These are phyloP conservation scores for Adiantum capillusveneris DNA, from an alignment of 75 land plant genomes.

Conservation along the genomic window DNA sequence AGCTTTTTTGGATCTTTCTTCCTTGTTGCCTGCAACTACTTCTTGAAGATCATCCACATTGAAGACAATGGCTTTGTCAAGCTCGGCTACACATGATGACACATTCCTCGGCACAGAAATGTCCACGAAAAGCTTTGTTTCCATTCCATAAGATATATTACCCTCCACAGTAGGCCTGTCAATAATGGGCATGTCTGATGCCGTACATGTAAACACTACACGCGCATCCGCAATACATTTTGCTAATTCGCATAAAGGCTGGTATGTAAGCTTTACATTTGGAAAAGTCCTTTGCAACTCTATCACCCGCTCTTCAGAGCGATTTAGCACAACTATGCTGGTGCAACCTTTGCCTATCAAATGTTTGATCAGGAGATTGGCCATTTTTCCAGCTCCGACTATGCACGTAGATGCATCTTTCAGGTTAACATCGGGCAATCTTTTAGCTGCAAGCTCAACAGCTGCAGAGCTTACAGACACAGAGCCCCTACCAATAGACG, in stretches of 20 bases:
- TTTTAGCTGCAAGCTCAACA: constrained; percentile 82
- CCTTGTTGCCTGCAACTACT: constrained; percentile 57
- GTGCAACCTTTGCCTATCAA: constrained; percentile 81
- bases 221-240: constrained; percentile 69
- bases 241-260: constrained; percentile 59
- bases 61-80: constrained; percentile 47
- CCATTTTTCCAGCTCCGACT: constrained; percentile 96
- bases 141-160: constrained; percentile 39
- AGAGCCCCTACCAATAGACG: constrained; percentile 43
- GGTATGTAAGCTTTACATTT: constrained; percentile 58
- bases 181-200: constrained; percentile 76
- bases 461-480: constrained; percentile 88
- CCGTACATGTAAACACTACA: constrained; percentile 89
- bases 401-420: constrained; percentile 56
- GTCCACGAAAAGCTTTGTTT: constrained; percentile 64
- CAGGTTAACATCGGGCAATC: constrained; percentile 37
- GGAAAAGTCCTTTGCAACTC: constrained; percentile 55
- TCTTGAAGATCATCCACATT: constrained; percentile 65
- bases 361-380: constrained; percentile 88
- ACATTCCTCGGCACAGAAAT: constrained; percentile 96
- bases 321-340: constrained; percentile 66
- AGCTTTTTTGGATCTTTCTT: constrained; percentile 45
- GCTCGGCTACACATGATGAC: constrained; percentile 53
- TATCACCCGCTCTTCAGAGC: constrained; percentile 57
- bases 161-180: constrained; percentile 50